phyloP scores from a whole-genome alignment of 768 basidiomycete species.

The Mrakia gelida region DNA sequence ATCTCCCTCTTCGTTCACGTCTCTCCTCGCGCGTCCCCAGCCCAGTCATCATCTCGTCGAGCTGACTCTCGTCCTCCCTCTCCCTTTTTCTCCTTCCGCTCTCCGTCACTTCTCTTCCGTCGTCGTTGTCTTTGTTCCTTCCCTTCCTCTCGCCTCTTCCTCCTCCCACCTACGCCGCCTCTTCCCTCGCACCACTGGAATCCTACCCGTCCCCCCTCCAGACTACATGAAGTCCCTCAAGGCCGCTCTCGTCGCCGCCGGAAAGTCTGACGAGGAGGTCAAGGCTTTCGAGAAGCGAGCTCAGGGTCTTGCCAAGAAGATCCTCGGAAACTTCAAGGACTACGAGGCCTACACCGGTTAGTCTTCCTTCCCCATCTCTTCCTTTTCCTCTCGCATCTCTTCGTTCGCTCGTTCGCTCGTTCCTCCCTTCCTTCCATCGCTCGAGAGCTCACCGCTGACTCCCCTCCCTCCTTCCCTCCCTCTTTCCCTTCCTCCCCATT shows the following conservation, averaged over 20 bases:
- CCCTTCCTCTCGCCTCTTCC: background rate
- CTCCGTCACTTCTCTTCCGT: no score
- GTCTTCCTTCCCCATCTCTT: conserved; percentile 25
- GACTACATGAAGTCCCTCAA: conserved; percentile 94
- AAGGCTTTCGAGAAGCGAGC: conserved; percentile 78
- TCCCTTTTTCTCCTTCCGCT: background rate
- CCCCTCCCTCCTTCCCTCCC: conserved; percentile 41
- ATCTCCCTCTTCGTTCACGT: background rate
- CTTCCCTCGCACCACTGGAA: background rate
- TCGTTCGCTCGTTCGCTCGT: conserved; percentile 58
- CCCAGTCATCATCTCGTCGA: background rate
- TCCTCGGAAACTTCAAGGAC: conserved; percentile 83
- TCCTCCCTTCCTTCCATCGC: no score
- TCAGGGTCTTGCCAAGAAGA: conserved; percentile 72
- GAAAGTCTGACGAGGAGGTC: conserved; percentile 48
- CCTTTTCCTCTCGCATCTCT: conserved; percentile 33
- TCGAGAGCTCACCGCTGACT: no score
- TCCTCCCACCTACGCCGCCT: background rate
- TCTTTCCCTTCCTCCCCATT: conserved; percentile 61
- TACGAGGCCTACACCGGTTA: conserved; percentile 45
- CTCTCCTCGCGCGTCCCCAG: background rate
- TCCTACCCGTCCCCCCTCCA: background rate
- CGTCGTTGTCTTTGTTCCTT: background rate
- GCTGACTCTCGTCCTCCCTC: background rate
- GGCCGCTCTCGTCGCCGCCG: conserved; percentile 50